phyloP scores from a whole-genome alignment of 2,329 filamentous ascomycete genomes.

The Paraconiothyrium brasiliense region DNA sequence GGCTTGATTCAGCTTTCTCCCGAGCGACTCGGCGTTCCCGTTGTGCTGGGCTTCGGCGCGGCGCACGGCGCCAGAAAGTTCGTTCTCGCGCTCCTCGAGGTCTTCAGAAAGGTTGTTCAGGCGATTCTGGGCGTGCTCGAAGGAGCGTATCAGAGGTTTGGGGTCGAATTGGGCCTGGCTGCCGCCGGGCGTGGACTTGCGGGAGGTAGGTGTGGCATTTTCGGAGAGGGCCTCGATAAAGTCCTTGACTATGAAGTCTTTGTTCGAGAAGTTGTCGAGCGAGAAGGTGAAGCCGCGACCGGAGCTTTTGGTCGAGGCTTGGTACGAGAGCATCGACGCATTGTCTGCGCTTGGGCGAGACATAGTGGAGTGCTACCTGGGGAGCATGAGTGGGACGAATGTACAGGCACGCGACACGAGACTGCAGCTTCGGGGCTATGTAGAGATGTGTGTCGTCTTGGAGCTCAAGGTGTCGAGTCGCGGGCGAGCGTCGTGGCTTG shows the following conservation, averaged over 20 bases:
- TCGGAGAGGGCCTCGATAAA: constrained; percentile 95
- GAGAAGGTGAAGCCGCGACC: constrained; percentile 81
- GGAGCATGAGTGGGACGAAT: constrained; percentile 25
- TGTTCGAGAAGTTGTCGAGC: constrained; percentile 74
- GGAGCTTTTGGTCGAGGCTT: constrained; percentile 51
- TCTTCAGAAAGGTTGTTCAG: constrained; percentile 80
- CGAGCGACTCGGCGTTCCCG: constrained; percentile 86
- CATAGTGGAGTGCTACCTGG: constrained; percentile 37
- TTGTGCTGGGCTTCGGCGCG: constrained; percentile 92
- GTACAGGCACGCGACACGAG: background rate
- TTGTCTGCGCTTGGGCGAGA: constrained; percentile 50
- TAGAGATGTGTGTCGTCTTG: background rate
- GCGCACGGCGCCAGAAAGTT: constrained; percentile 87
- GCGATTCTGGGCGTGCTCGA: constrained; percentile 79
- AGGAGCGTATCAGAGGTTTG: constrained; percentile 94
- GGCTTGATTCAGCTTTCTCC: constrained; percentile 88
- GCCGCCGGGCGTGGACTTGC: constrained; percentile 73
- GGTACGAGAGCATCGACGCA: constrained; percentile 53
- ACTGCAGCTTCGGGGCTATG: background rate
- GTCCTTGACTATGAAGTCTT: constrained; percentile 96
- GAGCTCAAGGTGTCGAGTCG: constrained; percentile 6
- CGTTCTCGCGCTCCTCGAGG: constrained; percentile 88
- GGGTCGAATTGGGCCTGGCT: constrained; percentile 76
- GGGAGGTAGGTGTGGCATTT: constrained; percentile 78
- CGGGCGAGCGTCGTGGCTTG: constrained; percentile 3